Evolutionary conservation across 371 early-diverging fungal genomes (phyloP), one percentile per base, ranked within the genome.

Genomic region (Mucor plumbeus): DNA sequence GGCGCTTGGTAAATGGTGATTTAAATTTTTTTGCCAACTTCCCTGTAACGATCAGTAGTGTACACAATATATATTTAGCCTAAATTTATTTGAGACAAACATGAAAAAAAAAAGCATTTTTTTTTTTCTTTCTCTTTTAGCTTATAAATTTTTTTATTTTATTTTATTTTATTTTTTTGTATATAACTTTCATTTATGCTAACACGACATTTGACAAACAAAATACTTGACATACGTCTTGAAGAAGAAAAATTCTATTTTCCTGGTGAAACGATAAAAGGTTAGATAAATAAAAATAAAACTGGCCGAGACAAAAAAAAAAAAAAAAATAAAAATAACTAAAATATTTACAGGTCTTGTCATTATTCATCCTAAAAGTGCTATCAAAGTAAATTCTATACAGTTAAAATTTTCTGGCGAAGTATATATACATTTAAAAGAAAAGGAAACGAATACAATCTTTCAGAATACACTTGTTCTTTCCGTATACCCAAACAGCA

Each of bases 201-300:
- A 5, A 59, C 59, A 62, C 50, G 64, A 54, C 54, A 67, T 39
- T 63, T 62, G 40, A 69, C 50, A 53, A 50, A 41, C 26, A 82
- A 81, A 62, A 65, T 70, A 43, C 72, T 83, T 39, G 69, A 79
- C 63, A 76, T 83, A 70, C 74, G 67, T 33, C 71, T 83, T 17
- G 72, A 77, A 59, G 80, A 80, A 61, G 84, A 84, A 63, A 81
- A 79, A 62, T 84, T 76, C 59, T 84, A 81, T 65, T 84, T 84
- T 66, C 84, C 81, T 56, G 77, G 80, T 14, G 80, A 84, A 59
- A 68, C 72, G 4, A 77, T 84, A n/a, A 75, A 78, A 78, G 84
- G 84, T 81, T 74, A 34, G 15, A 44, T 34, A 53, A 13, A 38
- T 8, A 5, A 0, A 19, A 6, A 15, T 19, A 53, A 47, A 34